phyloP scores from a whole-genome alignment of 2,329 filamentous ascomycete species.

The Cladophialophora carrionii region DNA sequence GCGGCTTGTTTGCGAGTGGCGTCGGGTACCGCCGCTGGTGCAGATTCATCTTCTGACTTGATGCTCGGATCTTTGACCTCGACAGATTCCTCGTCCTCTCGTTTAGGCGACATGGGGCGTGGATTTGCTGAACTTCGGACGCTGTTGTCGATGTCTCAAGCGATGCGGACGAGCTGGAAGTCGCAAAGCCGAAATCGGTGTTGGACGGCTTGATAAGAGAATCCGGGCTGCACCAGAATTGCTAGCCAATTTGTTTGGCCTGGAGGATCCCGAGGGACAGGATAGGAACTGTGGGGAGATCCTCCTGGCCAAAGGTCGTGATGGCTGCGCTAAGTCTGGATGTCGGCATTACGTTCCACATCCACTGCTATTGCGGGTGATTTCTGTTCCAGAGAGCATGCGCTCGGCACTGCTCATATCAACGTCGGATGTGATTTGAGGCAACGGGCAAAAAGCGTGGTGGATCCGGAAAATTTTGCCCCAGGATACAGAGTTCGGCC shows the following conservation, averaged over 20 bases:
- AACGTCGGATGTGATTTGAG: background rate
- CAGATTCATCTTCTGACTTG: constrained; percentile 36
- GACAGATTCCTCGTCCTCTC: constrained; percentile 29
- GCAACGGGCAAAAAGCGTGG: background rate
- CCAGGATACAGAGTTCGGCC: background rate
- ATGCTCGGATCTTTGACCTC: constrained; percentile 49
- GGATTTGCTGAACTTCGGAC: background rate
- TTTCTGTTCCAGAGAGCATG: background rate
- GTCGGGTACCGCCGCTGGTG: constrained; percentile 11
- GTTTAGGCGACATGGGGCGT: constrained; percentile 27
- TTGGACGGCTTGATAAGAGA: constrained; percentile 8
- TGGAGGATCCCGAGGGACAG: constrained; percentile 9
- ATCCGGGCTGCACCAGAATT: constrained; percentile 7
- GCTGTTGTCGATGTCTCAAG: background rate
- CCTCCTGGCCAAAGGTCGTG: constrained; percentile 1
- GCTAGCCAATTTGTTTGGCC: constrained; percentile 1
- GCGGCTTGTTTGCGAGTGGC: constrained; percentile 41
- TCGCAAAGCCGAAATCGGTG: background rate
- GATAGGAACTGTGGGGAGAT: constrained; percentile 14
- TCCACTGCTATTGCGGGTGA: background rate
- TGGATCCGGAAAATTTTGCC: background rate
- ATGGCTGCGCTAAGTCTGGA: constrained; percentile 9
- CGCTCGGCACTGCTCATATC: background rate
- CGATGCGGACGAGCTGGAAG: background rate
- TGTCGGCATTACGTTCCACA: constrained; percentile 3